phyloP scores from a whole-genome alignment of 176 grass and related monocot genomes.

The Oryza officinalis region DNA sequence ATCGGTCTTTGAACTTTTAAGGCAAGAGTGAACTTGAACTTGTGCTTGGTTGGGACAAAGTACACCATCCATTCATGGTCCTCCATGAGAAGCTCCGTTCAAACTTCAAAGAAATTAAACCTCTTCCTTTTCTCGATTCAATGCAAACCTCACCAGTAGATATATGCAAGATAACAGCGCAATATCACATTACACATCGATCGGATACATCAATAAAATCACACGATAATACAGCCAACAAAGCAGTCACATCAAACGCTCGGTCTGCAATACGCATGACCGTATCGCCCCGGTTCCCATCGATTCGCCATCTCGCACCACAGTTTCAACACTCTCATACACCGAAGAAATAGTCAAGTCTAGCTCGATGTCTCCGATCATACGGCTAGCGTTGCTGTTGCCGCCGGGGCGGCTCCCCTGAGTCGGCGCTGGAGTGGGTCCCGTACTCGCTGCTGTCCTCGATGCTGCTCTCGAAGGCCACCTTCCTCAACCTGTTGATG shows the following conservation, averaged over 20 bases:
- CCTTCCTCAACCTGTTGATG: slow-evolving; percentile 59
- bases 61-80: no score
- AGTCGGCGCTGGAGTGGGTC: slow-evolving; percentile 53
- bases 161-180: background rate
- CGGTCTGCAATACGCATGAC: background rate
- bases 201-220: background rate
- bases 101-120: no score
- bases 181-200: background rate
- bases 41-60: no score
- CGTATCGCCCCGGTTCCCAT: background rate
- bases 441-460: slow-evolving; percentile 77
- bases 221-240: background rate
- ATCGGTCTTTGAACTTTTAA: no score
- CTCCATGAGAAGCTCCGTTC: no score
- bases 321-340: background rate
- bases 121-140: no score
- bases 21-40: no score
- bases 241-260: slow-evolving; percentile 15
- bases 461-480: slow-evolving; percentile 65
- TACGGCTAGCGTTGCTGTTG: slow-evolving; percentile 2
- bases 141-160: no score
- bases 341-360: background rate
- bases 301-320: background rate
- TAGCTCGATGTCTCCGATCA: background rate
- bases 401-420: slow-evolving; percentile 33